Base-by-base conservation (phyloP, 176 grass and related monocot genomes). In the Carex cristatella region DNA sequence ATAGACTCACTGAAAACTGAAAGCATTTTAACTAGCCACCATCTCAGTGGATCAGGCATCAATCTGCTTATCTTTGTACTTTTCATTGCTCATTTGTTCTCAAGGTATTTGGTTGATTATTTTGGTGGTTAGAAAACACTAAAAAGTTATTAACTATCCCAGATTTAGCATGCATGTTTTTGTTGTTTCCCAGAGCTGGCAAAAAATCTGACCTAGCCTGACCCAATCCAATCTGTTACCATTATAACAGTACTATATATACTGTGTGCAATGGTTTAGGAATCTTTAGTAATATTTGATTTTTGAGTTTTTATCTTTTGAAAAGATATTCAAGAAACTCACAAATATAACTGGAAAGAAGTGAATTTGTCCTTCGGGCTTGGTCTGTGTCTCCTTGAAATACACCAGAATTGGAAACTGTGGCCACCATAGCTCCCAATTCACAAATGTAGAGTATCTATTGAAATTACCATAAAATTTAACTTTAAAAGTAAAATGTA, bases 341-440 rank as follows among this genome's bases (percentile, higher is more conserved):
- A 94, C 92, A n/a, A 97, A 97, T 87, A 97, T 94, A 79, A 94
- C 92, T 23, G 95, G 95, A 70, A 98, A 98, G 69, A 98, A 98
- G 88, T 98, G 95, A 74, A 98, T 70, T 83, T 98, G 95, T 65
- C 95, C 95, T 82, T 93, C 91, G 0, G 95, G 89, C 83, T 94
- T 98, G 13, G 91, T 94, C 82, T 94, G 92, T 44, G 82, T 98
- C 88, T 98, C 92, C 66, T 98, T 98, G 88, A 98, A 97, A 77
- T 98, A 98, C 66, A 98, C 92, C 76, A 98, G 51, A 44, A 93
- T 67, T 65, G 92, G 93, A 63, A 94, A 92, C 0, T 98, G 86
- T 1, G 92, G 92, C 92, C 95, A 98, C 95, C 95, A 94, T 48
- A 94, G 63, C 28, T 98, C 95, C 95, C 95, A 98, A 40, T 98